phyloP scores from a whole-genome alignment of 208 protist species.

The Strigomonas culicis region DNA sequence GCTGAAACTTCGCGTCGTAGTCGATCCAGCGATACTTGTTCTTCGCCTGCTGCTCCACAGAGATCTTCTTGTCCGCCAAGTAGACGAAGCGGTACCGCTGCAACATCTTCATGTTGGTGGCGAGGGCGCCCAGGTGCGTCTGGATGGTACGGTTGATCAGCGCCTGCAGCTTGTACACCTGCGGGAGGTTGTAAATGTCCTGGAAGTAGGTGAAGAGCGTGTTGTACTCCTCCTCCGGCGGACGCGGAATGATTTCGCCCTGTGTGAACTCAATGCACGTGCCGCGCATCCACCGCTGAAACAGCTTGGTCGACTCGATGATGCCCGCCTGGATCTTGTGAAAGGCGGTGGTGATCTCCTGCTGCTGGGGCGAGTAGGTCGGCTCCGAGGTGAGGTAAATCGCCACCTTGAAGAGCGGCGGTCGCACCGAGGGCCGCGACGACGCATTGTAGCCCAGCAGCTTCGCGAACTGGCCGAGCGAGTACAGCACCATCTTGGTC shows the following conservation, averaged over 20 bases:
- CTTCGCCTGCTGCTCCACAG: constrained; percentile 93
- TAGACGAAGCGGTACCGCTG: constrained; percentile 93
- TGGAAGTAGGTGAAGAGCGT: constrained; percentile 94
- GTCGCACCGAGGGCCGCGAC: constrained; percentile 29
- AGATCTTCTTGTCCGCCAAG: constrained; percentile 91
- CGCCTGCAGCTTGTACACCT: constrained; percentile 89
- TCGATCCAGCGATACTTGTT: constrained; percentile 93
- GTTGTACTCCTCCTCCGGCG: constrained; percentile 75
- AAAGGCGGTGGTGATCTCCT: constrained; percentile 91
- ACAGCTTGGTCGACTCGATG: constrained; percentile 93
- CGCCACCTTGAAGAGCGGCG: constrained; percentile 93
- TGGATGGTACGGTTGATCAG: constrained; percentile 90
- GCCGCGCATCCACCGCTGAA: constrained; percentile 96
- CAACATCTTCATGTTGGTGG: constrained; percentile 92
- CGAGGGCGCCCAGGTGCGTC: constrained; percentile 87
- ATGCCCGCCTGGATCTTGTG: constrained; percentile 91
- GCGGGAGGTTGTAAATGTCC: constrained; percentile 88
- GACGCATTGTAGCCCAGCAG: constrained; percentile 78
- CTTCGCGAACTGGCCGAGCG: constrained; percentile 81
- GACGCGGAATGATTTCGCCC: constrained; percentile 83
- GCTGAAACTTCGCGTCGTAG: constrained; percentile 94
- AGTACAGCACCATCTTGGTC: constrained; percentile 86
- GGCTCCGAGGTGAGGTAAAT: constrained; percentile 92
- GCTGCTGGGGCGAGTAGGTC: constrained; percentile 89
- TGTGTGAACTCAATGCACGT: constrained; percentile 95